A percentile compares a stretch with the other conserved stretches of the same genome.
Conservation (phyloP, 345 rosid species). For the Angophora floribunda region DNA sequence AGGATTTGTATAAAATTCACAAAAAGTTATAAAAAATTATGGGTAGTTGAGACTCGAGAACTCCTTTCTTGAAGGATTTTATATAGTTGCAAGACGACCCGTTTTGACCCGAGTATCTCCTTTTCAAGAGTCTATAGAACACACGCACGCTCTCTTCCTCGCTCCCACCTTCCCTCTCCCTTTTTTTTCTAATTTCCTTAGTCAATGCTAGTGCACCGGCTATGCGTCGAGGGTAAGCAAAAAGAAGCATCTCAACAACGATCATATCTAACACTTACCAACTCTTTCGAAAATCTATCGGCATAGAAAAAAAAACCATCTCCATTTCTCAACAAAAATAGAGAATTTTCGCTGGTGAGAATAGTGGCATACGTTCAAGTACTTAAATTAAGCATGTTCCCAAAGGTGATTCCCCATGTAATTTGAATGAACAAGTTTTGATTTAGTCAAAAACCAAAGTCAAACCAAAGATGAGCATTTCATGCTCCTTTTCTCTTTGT, state of each 20-base stretch:
- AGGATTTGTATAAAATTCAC: no score
- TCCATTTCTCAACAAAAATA: neutral
- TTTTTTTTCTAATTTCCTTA: neutral
- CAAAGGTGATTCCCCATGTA: neutral
- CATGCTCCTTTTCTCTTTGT: neutral
- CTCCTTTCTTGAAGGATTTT: neutral
- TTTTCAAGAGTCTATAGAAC: no score
- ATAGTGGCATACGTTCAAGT: neutral
- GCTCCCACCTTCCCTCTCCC: no score
- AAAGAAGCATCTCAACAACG: neutral
- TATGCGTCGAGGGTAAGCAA: no score
- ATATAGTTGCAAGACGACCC: neutral
- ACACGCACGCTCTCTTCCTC: no score
- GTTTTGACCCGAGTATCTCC: no score
- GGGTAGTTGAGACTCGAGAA: fast-evolving
- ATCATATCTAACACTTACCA: neutral
- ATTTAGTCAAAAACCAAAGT: neutral
- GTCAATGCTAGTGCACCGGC: no score
- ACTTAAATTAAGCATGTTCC: neutral
- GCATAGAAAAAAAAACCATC: no score
- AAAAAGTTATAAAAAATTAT: neutral
- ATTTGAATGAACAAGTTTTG: neutral
- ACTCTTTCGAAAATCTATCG: neutral
- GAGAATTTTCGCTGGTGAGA: no score
- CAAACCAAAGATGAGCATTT: neutral